A percentile compares a stretch with the other conserved stretches of the same genome.
These are phyloP conservation scores for Leptosphaerulina australis DNA, from an alignment of 2,329 filamentous ascomycete genomes.

Conservation along the genomic window DNA sequence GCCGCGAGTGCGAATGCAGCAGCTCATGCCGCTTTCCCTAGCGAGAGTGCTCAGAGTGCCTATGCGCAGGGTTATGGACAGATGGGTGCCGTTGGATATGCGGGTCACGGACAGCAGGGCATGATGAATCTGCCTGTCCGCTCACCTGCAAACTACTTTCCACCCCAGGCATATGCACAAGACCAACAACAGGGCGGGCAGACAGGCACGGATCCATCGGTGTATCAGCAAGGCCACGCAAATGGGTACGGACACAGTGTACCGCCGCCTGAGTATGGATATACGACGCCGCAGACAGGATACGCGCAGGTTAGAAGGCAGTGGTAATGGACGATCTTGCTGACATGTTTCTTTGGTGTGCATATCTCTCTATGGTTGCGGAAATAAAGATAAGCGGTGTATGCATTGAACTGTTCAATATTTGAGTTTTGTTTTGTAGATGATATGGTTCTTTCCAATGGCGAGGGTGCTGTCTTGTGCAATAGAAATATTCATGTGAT, in stretches of 20 bases:
- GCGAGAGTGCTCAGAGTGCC: neutral
- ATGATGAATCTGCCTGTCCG: slow-evolving; percentile 10
- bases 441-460: neutral
- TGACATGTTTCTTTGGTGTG: neutral
- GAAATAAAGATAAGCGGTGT: neutral
- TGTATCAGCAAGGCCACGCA: neutral
- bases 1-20: slow-evolving; percentile 15
- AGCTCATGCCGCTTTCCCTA: slow-evolving; percentile 5
- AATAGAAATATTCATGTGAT: neutral
- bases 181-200: neutral
- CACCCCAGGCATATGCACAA: slow-evolving; percentile 3
- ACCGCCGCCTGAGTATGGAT: neutral
- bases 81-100: slow-evolving; percentile 1
- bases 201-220: neutral
- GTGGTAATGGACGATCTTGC: neutral
- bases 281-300: neutral
- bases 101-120: slow-evolving; percentile 9
- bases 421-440: neutral
- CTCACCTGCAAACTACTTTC: neutral
- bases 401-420: neutral
- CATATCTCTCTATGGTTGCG: neutral
- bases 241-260: neutral
- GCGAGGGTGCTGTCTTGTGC: neutral
- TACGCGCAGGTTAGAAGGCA: neutral
- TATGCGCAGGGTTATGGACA: slow-evolving; percentile 8